These are phyloP conservation scores for Nidula niveotomentosa DNA, from an alignment of 1,284 basidiomycete genomes.

Conservation along the genomic window DNA sequence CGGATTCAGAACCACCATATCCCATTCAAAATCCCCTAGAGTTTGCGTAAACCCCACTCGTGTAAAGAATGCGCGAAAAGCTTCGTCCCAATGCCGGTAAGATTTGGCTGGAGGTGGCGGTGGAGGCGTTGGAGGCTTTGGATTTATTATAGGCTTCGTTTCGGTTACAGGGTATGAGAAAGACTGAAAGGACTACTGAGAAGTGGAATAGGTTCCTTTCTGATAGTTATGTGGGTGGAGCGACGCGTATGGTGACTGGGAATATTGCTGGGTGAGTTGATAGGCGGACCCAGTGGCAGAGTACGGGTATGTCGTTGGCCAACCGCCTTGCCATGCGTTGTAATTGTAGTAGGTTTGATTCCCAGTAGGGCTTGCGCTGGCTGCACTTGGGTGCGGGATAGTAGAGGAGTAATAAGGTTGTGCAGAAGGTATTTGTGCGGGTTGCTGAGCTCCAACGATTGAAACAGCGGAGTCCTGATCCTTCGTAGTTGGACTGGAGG, in stretches of 20 bases:
- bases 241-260: not conserved
- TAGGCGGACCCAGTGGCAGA: not conserved
- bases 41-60: conserved; percentile 61
- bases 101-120: conserved; percentile 37
- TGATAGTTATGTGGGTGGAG: not conserved
- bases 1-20: conserved; percentile 67
- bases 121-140: conserved; percentile 7
- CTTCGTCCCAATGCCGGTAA: conserved; percentile 62
- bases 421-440: not conserved
- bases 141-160: not conserved
- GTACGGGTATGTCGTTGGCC: not conserved
- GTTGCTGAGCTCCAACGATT: not conserved
- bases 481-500: not conserved
- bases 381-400: not conserved
- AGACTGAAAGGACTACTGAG: not conserved
- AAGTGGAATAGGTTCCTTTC: not conserved
- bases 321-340: not conserved
- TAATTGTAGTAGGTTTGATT: not conserved
- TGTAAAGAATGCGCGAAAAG: conserved; percentile 52
- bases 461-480: not conserved
- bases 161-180: too few relatives aligned
- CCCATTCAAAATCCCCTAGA: conserved; percentile 61
- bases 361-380: not conserved
- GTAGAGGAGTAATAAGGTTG: not conserved
- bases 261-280: not conserved